Conservation (phyloP, 768 basidiomycete species). For the Pholiota molesta region DNA sequence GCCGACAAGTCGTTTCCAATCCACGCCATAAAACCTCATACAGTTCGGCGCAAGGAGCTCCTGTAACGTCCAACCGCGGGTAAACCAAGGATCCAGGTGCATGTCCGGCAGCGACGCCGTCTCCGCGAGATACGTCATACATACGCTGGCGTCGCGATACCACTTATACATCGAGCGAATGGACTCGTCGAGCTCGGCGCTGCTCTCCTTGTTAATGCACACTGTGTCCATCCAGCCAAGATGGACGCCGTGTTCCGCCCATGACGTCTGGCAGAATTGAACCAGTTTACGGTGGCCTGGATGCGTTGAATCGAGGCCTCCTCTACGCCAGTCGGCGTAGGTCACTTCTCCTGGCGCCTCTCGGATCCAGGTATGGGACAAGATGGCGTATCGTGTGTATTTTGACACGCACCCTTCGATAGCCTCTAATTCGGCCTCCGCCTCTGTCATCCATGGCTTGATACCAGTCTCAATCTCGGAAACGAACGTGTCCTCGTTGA, state of each 20-base stretch:
- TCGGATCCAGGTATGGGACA: conserved; percentile 10
- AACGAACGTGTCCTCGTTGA: background rate
- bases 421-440: background rate
- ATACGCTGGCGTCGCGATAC: background rate
- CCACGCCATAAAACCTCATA: background rate
- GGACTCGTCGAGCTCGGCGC: conserved; percentile 2
- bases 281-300: background rate
- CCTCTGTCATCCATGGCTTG: background rate
- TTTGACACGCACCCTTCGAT: background rate
- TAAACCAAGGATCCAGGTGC: background rate
- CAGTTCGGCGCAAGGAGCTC: background rate
- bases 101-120: background rate
- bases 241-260: background rate
- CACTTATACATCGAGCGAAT: conserved; percentile 5
- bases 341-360: background rate
- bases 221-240: conserved; percentile 5
- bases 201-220: conserved; percentile 1
- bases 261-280: background rate
- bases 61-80: conserved; percentile 8
- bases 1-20: background rate
- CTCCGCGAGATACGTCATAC: background rate
- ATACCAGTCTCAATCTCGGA: background rate
- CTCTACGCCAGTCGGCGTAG: background rate
- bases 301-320: background rate
- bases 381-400: background rate